Conservation (phyloP, 306 rosid species). For the Cicer yamashitae region DNA sequence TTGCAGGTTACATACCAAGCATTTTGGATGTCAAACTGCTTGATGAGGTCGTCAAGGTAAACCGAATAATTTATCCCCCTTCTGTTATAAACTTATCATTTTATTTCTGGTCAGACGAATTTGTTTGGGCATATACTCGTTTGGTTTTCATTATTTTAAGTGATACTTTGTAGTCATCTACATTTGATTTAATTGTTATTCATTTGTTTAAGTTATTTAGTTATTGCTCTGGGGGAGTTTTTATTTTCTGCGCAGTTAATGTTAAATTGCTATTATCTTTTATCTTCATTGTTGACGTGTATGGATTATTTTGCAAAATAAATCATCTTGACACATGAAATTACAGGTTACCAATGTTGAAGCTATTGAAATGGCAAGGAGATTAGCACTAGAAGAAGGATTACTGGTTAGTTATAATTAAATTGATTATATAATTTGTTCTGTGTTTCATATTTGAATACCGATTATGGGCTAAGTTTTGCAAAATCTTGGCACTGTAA, state of each 20-base stretch:
- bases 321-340: conserved; percentile 30
- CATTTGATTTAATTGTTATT: conserved; percentile 23
- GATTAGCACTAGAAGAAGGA: conserved; percentile 92
- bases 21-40: conserved; percentile 86
- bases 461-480: conserved; percentile 13
- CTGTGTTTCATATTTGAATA: conserved; percentile 17
- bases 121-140: conserved; percentile 21
- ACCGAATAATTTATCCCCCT: conserved; percentile 14
- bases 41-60: conserved; percentile 96
- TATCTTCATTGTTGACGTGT: conserved; percentile 11
- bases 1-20: conserved; percentile 82
- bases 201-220: conserved; percentile 2
- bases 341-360: conserved; percentile 79
- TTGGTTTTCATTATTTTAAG: conserved; percentile 39
- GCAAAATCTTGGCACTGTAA: conserved; percentile 19
- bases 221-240: conserved; percentile 14
- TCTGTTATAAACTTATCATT: conserved; percentile 15
- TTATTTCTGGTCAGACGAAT: conserved; percentile 15
- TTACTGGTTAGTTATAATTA: conserved; percentile 71
- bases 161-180: conserved; percentile 34
- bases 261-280: conserved; percentile 24
- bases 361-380: conserved; percentile 91
- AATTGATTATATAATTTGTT: conserved; percentile 2
- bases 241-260: conserved; percentile 26
- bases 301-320: conserved; percentile 17